phyloP scores from a whole-genome alignment of 31 red algal species.

The Endocladia muricata region DNA sequence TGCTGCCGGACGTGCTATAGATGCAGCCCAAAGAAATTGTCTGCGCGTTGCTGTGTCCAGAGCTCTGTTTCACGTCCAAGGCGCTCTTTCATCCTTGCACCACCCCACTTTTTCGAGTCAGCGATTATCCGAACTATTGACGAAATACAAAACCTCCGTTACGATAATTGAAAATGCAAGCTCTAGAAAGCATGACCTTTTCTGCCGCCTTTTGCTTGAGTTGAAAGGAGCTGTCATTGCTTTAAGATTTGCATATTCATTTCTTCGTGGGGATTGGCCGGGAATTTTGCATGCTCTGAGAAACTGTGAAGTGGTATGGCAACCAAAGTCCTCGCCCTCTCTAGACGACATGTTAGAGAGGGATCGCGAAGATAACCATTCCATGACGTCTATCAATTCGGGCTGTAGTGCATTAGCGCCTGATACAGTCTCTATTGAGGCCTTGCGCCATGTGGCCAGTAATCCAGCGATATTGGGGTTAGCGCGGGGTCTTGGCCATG shows the following conservation, averaged over 20 bases:
- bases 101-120: conserved; percentile 49
- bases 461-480: conserved; percentile 59
- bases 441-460: conserved; percentile 58
- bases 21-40: conserved; percentile 42
- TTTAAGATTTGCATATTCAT: conserved; percentile 43
- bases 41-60: conserved; percentile 48
- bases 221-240: conserved; percentile 49
- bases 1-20: not conserved
- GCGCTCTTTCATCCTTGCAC: conserved; percentile 39
- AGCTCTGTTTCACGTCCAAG: conserved; percentile 58
- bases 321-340: not conserved
- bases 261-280: conserved; percentile 69
- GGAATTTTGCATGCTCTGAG: conserved; percentile 40
- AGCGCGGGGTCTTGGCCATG: conserved; percentile 27
- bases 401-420: conserved; percentile 48
- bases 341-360: not conserved
- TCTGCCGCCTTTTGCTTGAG: conserved; percentile 36
- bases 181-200: conserved; percentile 26
- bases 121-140: conserved; percentile 27
- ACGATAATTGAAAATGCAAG: conserved; percentile 20
- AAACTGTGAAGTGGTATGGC: conserved; percentile 63
- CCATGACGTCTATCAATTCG: conserved; percentile 25
- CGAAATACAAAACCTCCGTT: conserved; percentile 27
- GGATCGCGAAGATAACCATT: conserved; percentile 38
- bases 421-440: conserved; percentile 53